Conservation (phyloP, 2,329 filamentous ascomycete genomes). For the Parascedosporium putredinis region DNA sequence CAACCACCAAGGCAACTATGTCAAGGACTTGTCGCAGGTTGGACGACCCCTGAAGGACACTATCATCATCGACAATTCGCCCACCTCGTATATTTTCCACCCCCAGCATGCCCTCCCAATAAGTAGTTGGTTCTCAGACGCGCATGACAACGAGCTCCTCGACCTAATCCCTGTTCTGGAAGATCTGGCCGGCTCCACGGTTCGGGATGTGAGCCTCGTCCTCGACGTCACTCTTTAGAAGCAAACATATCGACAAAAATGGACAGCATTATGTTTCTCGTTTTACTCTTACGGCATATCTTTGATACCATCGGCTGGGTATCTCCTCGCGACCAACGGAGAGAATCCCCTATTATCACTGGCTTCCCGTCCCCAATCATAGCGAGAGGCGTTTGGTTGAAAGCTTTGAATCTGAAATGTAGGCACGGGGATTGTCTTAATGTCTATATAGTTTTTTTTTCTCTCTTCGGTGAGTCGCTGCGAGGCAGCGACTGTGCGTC, state of each 20-base stretch:
- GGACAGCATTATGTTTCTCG: constrained; percentile 15
- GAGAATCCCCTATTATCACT: constrained; percentile 10
- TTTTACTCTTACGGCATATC: constrained; percentile 5
- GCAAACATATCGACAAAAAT: constrained; percentile 9
- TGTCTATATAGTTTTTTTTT: constrained; percentile 33
- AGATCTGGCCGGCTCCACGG: constrained; percentile 79
- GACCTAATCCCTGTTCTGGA: constrained; percentile 97
- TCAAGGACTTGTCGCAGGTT: constrained; percentile 97
- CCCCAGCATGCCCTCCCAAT: constrained; percentile 97
- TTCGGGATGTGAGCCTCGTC: constrained; percentile 93
- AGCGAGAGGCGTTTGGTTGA: constrained; percentile 46
- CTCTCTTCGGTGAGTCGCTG: too few species aligned
- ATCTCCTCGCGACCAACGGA: constrained; percentile 15
- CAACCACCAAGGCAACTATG: constrained; percentile 98
- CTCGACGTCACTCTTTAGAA: constrained; percentile 74
- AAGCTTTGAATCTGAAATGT: constrained; percentile 36
- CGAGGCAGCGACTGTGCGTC: not conserved
- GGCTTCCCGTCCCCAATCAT: constrained; percentile 28
- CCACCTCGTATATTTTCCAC: constrained; percentile 98
- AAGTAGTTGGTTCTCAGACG: constrained; percentile 99
- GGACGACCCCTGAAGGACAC: constrained; percentile 92
- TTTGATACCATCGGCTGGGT: constrained; percentile 15
- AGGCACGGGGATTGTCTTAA: constrained; percentile 43
- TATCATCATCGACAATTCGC: constrained; percentile 99
- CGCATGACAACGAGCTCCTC: constrained; percentile 95